These are phyloP conservation scores for Coniochaeta prunicola DNA, from an alignment of 2,329 filamentous ascomycete species.

Conservation along the genomic window DNA sequence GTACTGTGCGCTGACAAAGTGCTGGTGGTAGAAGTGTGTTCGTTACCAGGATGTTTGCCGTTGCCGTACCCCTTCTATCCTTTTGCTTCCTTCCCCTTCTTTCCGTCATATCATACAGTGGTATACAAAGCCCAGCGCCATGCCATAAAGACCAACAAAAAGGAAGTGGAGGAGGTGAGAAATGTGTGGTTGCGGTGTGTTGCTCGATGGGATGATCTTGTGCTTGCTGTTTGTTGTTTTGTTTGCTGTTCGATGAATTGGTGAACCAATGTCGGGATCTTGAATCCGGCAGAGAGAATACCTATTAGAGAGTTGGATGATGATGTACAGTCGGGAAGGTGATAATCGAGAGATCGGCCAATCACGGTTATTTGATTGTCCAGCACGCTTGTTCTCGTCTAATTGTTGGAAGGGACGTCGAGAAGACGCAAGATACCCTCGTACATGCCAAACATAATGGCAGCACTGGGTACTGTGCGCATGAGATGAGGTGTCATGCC, in stretches of 20 bases:
- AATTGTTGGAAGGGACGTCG: slow-evolving; percentile 16
- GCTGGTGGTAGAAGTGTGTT: neutral
- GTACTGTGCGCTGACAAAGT: neutral
- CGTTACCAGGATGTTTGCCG: neutral
- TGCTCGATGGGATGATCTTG: neutral
- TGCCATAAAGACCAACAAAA: neutral
- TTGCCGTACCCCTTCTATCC: neutral
- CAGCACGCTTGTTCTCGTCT: neutral
- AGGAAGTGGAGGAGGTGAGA: neutral
- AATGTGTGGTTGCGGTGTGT: neutral
- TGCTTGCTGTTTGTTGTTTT: neutral
- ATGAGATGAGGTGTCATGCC: slow-evolving; percentile 88
- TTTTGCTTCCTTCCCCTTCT: neutral
- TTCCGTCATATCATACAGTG: neutral
- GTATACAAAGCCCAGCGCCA: neutral
- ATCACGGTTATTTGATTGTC: neutral
- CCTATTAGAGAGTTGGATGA: neutral
- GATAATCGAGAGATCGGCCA: neutral
- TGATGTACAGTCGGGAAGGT: neutral
- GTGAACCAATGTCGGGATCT: neutral
- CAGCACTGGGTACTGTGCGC: slow-evolving; percentile 83
- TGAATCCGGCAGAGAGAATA: neutral
- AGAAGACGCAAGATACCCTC: slow-evolving; percentile 48
- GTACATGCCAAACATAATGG: slow-evolving; percentile 95
- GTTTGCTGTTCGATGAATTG: neutral